Conservation (phyloP, 352 stramenopile genomes). For the Globisporangium alternatum region DNA sequence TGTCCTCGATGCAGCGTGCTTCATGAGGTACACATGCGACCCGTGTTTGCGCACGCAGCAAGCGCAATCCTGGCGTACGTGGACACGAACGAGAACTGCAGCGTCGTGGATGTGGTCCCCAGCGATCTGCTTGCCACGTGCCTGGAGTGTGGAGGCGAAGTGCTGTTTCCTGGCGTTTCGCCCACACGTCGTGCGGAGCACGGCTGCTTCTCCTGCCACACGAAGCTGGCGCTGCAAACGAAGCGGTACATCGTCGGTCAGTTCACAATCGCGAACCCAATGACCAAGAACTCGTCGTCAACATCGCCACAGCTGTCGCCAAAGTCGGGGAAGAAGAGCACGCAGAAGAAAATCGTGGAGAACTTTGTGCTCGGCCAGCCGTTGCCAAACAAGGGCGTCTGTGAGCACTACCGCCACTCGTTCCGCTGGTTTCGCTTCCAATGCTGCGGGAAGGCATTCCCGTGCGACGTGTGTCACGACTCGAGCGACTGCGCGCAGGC, state of each 20-base stretch:
- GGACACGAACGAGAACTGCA: constrained; percentile 66
- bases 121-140: constrained; percentile 74
- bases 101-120: constrained; percentile 62
- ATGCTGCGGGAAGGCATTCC: constrained; percentile 79
- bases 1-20: constrained; percentile 76
- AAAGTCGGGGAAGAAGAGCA: constrained; percentile 30
- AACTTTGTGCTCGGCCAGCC: constrained; percentile 67
- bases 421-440: constrained; percentile 84
- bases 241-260: constrained; percentile 54
- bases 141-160: constrained; percentile 62
- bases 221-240: constrained; percentile 66
- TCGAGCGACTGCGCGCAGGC: constrained; percentile 64
- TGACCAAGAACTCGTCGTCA: constrained; percentile 14
- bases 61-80: constrained; percentile 68
- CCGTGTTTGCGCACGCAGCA: constrained; percentile 65
- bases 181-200: constrained; percentile 59
- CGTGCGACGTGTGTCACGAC: constrained; percentile 82
- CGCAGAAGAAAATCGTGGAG: constrained; percentile 35
- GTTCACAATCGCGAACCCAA: constrained; percentile 10
- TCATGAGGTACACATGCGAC: constrained; percentile 60
- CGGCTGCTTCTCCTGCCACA: constrained; percentile 71
- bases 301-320: constrained; percentile 1
- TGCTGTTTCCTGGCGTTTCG: constrained; percentile 46
- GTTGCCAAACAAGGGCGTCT: constrained; percentile 64
- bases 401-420: constrained; percentile 80